Base-by-base conservation (phyloP, 345 rosid species). In the Arabis hirsuta region DNA sequence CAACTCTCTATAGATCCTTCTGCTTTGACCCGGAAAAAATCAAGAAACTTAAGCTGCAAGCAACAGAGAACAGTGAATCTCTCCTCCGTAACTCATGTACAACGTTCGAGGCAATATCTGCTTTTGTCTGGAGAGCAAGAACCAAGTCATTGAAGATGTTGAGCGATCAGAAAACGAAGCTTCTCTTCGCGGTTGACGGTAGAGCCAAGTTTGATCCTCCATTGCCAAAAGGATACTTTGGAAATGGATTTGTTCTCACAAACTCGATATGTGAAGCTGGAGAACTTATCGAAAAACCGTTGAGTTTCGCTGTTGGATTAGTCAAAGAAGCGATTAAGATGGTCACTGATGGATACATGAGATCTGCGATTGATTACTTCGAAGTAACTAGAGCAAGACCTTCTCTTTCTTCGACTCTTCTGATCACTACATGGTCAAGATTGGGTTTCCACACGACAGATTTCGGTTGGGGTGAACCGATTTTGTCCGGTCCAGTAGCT, bases 401-500 rank as follows among this genome's bases (percentile, higher is more conserved):
- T 31, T 90, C 98, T 12, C 77, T 93, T 69, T 77, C 91, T 6
- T 87, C 96, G 12, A 93, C 96, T 39, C 92, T 93, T 44, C 20
- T 93, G 73, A 90, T 93, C 57, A 93, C 98, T 0, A 88, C 96
- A 19, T 90, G 98, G 98, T 88, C 96, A 0, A 86, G 92, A 80
- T 74, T 93, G 54, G 77, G 93, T 31, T 90, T 93, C 44, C 86
- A 93, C 68, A 83, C 85, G 0, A 86, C 96, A 1, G 94, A 93
- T 53, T 93, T 93, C 52, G 98, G 98, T 11, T 93, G 98, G 97
- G 98, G 96, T 42, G 89, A 87, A 81, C 94, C 98, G 9, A 67
- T 84, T 56, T 59, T 88, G 39, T 88, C 96, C 0, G 96, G 94
- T 9, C 97, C 98, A 3, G 98, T 90, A 53, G 89, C 89, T 4